Evolutionary conservation across 192 early-diverging fungal genomes (phyloP), one percentile per base, ranked within the genome.

Genomic region (Coemansia sp.): DNA sequence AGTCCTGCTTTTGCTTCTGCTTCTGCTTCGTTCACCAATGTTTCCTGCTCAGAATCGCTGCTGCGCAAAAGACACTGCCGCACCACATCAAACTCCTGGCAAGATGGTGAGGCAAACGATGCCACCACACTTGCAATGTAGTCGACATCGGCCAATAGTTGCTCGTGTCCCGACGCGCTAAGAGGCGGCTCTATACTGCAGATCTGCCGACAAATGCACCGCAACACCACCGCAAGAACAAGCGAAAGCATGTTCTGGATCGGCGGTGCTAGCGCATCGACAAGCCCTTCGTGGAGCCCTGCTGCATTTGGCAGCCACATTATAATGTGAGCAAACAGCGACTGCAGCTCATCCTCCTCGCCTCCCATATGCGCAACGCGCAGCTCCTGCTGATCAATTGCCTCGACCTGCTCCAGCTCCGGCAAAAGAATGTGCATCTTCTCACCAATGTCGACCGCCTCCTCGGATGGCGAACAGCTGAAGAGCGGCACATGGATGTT

Each of bases 371-470:
- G 72, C 13, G 61, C 46, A 20, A 51, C 32, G 7, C 69, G 68
- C 51, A 58, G 50, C 20, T 63, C 64, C 62, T 82, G 79, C 22
- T 50, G 20, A 48, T 82, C 71, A 67, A 82, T 71, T 19, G 54
- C 61, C 13, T 70, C 79, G 2, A 70, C 57, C 64, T 82, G 79
- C 49, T 82, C 79, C 19, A 82, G 79, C 68, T 82, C 79, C 1
- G 79, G 74, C 39, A 82, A 58, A 64, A 82, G 51, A 25, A 82
- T 62, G 46, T 82, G 79, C 65, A 82, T 76, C 58, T 74, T 72
- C 40, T 82, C 79, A 61, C 79, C 79, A 43, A 82, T 67, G 11
- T 82, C 79, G 3, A 82, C 73, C 11, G 71, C 79, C 56, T 82
- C 74, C 44, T 82, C 79, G 0, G 79, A 76, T 12, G 79, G 79